phyloP scores from a whole-genome alignment of 2,329 filamentous ascomycete species.

The Endocalyx cinctus region DNA sequence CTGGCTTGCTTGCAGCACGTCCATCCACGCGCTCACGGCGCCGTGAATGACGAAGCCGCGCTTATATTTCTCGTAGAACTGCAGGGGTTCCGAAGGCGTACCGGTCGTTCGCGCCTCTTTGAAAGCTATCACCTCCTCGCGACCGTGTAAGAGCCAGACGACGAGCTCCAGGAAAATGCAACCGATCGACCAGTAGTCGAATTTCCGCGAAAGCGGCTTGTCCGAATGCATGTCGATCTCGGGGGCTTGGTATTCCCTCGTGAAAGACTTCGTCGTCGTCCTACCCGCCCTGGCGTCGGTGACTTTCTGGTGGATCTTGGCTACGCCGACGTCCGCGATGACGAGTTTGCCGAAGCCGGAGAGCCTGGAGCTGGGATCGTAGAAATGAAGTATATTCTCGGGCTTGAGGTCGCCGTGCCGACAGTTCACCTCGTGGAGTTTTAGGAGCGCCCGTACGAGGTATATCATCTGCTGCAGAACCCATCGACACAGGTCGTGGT shows the following conservation, averaged over 20 bases:
- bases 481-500: no score
- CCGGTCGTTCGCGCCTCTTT: no score
- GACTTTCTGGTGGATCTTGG: conserved; percentile 9
- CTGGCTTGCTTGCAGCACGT: no score
- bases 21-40: no score
- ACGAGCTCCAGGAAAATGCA: conserved; percentile 23
- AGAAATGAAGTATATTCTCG: conserved; percentile 15
- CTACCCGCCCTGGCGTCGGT: conserved; percentile 5
- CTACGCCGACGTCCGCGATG: conserved; percentile 10
- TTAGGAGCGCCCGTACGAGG: conserved; percentile 1
- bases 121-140: conserved; percentile 4
- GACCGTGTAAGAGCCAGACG: conserved; percentile 18
- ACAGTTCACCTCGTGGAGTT: background rate
- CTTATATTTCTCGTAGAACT: no score
- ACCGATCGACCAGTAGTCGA: conserved; percentile 24
- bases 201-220: conserved; percentile 12
- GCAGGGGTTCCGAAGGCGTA: no score
- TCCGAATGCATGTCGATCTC: conserved; percentile 1
- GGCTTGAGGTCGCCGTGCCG: conserved; percentile 16
- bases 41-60: no score
- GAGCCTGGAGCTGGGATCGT: background rate
- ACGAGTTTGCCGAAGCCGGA: background rate
- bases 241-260: conserved; percentile 9
- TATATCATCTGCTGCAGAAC: conserved; percentile 5
- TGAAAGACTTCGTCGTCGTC: conserved; percentile 8